Evolutionary conservation across 306 rosid genomes (phyloP), one percentile per base, ranked within the genome.

Genomic region (Cucumis hystrix): DNA sequence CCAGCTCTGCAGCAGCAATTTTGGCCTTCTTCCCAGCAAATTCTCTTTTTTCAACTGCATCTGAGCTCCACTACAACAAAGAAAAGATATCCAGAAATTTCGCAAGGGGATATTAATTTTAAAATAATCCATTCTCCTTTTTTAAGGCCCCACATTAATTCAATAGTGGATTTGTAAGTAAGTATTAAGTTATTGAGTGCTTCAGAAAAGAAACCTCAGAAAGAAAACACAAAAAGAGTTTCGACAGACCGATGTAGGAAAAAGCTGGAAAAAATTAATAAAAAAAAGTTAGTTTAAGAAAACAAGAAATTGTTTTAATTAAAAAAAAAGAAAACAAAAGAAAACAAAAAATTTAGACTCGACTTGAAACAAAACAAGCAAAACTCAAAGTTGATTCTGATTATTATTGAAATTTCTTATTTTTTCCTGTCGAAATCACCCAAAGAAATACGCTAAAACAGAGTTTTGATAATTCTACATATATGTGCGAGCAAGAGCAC

Each of bases 1-100:
- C 91, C 73, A 95, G 80, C 89, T 92, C 97, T 40, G 97, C 98
- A n/a, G 98, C 93, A 54, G 97, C 97, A 82, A 95, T 90, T 86
- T 90, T 92, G 76, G 97, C 98, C 91, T 85, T 95, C 83, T 95
- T 95, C 6, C 89, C 95, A 49, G 96, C 95, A 85, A 90, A 87
- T 65, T 92, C 98, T 84, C 98, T 87, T 78, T 75, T 92, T 83
- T 89, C 97, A 76, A 90, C 91, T 41, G 88, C 96, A 72, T 92
- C 89, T 72, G 82, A 86, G 83, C 89, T 87, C 98, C 98, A 95
- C 98, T 92, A 73, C 81, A 77, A 85, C 80, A 86, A 79, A 72
- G 52, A 77, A 62, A 43, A 81, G 66, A 67, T 78, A 49, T 63
- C 73, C 57, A 84, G 52, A 74, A 84, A 25, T 23, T 16, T 45